Base-by-base conservation (phyloP, 202 grass and related monocot species). In the Thinopyrum obtusiflorum region DNA sequence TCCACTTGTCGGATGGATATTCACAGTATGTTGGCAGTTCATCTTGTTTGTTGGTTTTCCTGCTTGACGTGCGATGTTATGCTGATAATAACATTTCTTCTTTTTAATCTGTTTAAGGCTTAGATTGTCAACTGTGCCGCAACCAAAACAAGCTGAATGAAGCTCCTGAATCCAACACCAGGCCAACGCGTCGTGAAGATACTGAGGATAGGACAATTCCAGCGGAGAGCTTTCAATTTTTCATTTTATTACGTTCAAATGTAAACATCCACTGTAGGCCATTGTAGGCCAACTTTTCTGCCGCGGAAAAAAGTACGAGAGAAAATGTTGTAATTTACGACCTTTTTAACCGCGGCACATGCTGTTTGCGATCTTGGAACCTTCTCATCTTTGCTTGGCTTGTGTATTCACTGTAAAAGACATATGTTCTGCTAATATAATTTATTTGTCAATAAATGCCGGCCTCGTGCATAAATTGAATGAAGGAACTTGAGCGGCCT, bases 111-210 rank as follows among this genome's bases (percentile, higher is more conserved):
- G 65, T 84, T 85, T 18, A 88, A 97, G 95, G 82, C 90, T 97
- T 68, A 93, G 84, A 83, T 85, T 97, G 83, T 92, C 92, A 23
- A 91, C 92, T 59, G 82, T 97, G 69, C 80, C 44, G 20, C 90
- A 90, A 86, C 61, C 87, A 82, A 90, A 90, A 55, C 88, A 80
- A 83, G 66, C 78, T 23, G 86, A 82, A 80, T 68, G 33, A 72
- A 88, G 62, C 75, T 49, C 79, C 39, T n/a, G 83, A 86, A 46
- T 79, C 66, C 33, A 73, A 65, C 46, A 37, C 39, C 64, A 24
- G 44, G 65, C n/a, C 13, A 33, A 26, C 23, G 23, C 6, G 80
- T 55, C 47, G 14, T 51, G 12, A 68, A 70, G 12, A 82, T 17
- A 55, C 2, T 18, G 39, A 66, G 39, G 40, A 67, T 28, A 26